These are phyloP conservation scores for Rhododendron vialii DNA, from an alignment of 148 eudicot genomes.

Conservation along the genomic window DNA sequence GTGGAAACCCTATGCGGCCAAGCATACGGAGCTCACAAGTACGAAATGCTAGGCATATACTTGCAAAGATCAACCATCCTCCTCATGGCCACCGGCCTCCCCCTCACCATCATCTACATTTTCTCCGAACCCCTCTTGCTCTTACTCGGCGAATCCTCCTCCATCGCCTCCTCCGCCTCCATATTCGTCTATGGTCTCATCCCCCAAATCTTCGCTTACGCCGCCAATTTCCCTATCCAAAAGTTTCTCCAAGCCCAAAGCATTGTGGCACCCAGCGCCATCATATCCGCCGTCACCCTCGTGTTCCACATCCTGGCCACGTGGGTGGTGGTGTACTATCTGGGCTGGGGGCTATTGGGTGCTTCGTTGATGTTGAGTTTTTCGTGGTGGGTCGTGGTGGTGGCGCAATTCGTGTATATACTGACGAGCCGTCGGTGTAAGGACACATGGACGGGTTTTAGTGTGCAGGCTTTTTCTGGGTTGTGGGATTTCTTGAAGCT, in stretches of 20 bases:
- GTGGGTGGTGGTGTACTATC: constrained; percentile 38
- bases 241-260: constrained; percentile 60
- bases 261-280: constrained; percentile 48
- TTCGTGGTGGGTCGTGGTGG: constrained; percentile 60
- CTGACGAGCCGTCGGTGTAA: constrained; percentile 31
- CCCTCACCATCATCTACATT: constrained; percentile 36
- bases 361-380: constrained; percentile 47
- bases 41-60: constrained; percentile 57
- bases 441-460: constrained; percentile 50
- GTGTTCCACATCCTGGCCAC: constrained; percentile 33
- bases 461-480: constrained; percentile 38
- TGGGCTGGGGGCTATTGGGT: constrained; percentile 47
- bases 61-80: constrained; percentile 53
- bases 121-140: constrained; percentile 36
- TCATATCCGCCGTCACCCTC: constrained; percentile 43
- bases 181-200: constrained; percentile 58
- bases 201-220: constrained; percentile 62
- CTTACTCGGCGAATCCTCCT: constrained; percentile 35
- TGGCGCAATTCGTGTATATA: constrained; percentile 49
- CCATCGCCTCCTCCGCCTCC: constrained; percentile 34
- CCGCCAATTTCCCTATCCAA: constrained; percentile 55
- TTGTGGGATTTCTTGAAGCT: constrained; percentile 54
- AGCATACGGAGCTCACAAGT: constrained; percentile 58
- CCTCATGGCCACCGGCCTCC: constrained; percentile 36
- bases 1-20: constrained; percentile 70